A percentile compares a stretch with the other conserved stretches of the same genome.
phyloP scores from a whole-genome alignment of 345 rosid species.

The Brassica cretica region DNA sequence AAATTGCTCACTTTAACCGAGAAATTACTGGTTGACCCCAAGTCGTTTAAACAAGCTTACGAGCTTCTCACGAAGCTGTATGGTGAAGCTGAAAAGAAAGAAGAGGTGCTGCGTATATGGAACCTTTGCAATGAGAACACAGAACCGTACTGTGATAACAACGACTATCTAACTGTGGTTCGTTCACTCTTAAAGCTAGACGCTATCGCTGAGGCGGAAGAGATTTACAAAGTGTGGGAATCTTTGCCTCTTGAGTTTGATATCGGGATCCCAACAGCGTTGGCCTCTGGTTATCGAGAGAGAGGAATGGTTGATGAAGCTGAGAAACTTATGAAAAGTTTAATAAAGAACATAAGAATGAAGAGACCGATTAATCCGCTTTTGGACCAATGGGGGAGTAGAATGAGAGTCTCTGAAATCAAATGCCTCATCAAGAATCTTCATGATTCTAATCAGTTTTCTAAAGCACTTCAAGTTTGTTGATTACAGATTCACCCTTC shows the following conservation, averaged over 20 bases:
- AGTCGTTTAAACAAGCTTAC: conserved; percentile 10
- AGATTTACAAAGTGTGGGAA: conserved; percentile 22
- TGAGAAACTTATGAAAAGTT: background rate
- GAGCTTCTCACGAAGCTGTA: conserved; percentile 3
- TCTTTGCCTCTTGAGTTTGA: conserved; percentile 12
- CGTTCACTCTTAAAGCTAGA: background rate
- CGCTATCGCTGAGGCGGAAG: background rate
- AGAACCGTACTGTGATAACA: background rate
- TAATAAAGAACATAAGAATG: background rate
- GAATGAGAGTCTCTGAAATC: background rate
- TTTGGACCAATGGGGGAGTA: conserved; percentile 5
- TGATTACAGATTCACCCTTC: background rate
- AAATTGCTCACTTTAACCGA: background rate
- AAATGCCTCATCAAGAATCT: conserved; percentile 16
- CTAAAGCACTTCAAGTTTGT: conserved; percentile 11
- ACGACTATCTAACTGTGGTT: conserved; percentile 3
- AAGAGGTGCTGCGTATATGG: conserved; percentile 9
- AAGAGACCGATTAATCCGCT: background rate
- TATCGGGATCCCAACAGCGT: background rate
- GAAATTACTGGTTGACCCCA: background rate
- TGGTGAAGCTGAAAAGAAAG: conserved; percentile 3
- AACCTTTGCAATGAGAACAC: background rate
- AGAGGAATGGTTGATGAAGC: background rate
- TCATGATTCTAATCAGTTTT: conserved; percentile 2
- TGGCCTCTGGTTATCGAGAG: conserved; percentile 1